Percentiles rank a stretch among this genome's conserved stretches.
These are phyloP conservation scores for Salix viminalis DNA, from an alignment of 345 rosid genomes.

Conservation along the genomic window DNA sequence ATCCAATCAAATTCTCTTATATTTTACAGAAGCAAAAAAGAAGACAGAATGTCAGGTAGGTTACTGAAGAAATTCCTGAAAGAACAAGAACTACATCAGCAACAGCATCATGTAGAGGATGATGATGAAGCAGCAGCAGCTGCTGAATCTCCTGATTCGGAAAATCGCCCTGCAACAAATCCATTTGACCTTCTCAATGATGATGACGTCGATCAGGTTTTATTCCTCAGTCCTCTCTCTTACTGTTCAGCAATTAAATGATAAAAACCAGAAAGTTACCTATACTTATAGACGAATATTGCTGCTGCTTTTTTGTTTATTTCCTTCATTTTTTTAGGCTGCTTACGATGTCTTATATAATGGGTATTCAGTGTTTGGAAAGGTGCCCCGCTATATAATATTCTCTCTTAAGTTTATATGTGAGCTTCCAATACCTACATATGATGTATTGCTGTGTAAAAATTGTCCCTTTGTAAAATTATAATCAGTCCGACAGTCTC, in stretches of 20 bases:
- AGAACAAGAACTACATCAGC: conserved; percentile 59
- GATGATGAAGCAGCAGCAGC: conserved; percentile 40
- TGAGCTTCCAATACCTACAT: neutral
- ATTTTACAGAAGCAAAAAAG: neutral
- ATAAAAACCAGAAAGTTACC: neutral
- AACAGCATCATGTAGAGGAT: conserved; percentile 17
- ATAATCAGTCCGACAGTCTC: neutral
- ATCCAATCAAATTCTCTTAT: neutral
- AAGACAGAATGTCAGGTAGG: conserved; percentile 63
- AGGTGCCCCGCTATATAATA: neutral
- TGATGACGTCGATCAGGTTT: conserved; percentile 35
- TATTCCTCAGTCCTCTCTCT: neutral
- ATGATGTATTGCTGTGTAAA: neutral
- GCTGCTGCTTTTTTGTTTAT: neutral
- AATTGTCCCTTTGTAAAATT: neutral
- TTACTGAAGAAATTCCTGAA: conserved; percentile 66
- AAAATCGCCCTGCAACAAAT: conserved; percentile 40
- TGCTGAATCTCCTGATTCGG: conserved; percentile 35
- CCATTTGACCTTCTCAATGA: conserved; percentile 76
- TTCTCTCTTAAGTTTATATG: neutral
- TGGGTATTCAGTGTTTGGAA: neutral
- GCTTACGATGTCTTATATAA: neutral
- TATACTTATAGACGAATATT: neutral
- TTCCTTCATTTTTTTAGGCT: neutral
- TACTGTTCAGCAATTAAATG: neutral